Conservation (phyloP, 805 yeast genomes). For the Candida succiphila region DNA sequence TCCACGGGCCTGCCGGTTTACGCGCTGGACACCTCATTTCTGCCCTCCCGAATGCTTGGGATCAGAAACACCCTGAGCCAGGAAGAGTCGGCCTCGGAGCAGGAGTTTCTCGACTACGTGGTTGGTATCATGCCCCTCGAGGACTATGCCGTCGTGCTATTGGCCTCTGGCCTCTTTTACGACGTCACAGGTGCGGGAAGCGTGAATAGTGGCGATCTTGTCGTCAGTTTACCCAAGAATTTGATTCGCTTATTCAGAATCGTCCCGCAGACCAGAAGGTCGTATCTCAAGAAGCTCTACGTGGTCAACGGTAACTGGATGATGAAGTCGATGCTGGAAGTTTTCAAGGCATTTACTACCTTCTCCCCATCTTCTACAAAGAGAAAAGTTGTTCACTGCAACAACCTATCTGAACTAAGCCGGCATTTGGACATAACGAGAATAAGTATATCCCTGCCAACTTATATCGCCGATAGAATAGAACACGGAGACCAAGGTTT, state of each 20-base stretch:
- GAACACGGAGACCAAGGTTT: conserved; percentile 47
- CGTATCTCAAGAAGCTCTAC: conserved; percentile 50
- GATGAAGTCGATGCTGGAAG: conserved; percentile 65
- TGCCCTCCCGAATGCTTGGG: conserved; percentile 48
- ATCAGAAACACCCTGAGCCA: conserved; percentile 19
- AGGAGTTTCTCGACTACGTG: conserved; percentile 26
- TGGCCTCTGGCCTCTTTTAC: conserved; percentile 70
- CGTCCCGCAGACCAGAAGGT: conserved; percentile 46
- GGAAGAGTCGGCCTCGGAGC: conserved; percentile 30
- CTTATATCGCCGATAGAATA: conserved; percentile 46
- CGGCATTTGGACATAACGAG: conserved; percentile 62
- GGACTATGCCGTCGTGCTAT: conserved; percentile 60
- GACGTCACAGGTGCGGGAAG: conserved; percentile 10
- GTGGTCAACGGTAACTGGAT: conserved; percentile 91
- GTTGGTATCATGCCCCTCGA: conserved; percentile 47
- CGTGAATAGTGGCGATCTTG: background rate
- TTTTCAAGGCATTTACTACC: conserved; percentile 47
- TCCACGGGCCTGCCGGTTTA: conserved; percentile 60
- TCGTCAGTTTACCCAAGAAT: conserved; percentile 19
- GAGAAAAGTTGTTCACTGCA: conserved; percentile 23
- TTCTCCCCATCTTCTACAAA: conserved; percentile 5
- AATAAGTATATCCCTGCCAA: conserved; percentile 64
- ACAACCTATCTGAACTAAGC: conserved; percentile 26
- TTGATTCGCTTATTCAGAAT: conserved; percentile 35
- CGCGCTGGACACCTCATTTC: conserved; percentile 72